Base-by-base conservation (phyloP, 1,284 basidiomycete species). In the Schizopora paradoxa region DNA sequence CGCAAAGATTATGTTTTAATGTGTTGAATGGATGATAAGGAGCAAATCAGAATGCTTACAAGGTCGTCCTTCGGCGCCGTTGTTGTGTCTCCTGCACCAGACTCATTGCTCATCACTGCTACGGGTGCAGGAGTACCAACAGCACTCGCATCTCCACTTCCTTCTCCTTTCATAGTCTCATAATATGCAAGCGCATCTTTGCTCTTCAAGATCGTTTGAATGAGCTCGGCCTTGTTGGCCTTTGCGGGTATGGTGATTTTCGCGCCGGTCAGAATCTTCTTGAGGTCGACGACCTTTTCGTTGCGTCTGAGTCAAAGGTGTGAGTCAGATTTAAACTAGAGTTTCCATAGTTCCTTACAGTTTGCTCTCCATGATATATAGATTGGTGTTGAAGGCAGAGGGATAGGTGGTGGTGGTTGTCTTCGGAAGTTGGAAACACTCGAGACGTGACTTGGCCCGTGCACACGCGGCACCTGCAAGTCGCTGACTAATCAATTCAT, bases 241-340 rank as follows among this genome's bases (percentile, higher is more conserved):
- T 77, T 82, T 55, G 73, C 66, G 1, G 74, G 70, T 35, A 70
- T 60, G 8, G 72, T 28, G 42, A 77, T 64, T 32, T 59, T 52
- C 23, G 79, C 81, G 38, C 69, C 69, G 41, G 69, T 43, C 55
- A 85, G 74, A 53, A 86, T 72, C 44, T 75, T 71, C 56, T 70
- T 80, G 61, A 86, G 77, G 52, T 86, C 83, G 27, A 73, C 71
- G 60, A 86, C 82, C 63, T 83, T 86, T n/a, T n/a, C n/a, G n/a
- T n/a, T n/a, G n/a, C n/a, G n/a, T n/a, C n/a, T n/a, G n/a, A n/a
- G n/a, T n/a, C n/a, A n/a, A n/a, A n/a, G n/a, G n/a, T n/a, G n/a
- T n/a, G n/a, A n/a, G n/a, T n/a, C n/a, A n/a, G n/a, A n/a, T n/a
- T n/a, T n/a, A n/a, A n/a, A n/a, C n/a, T n/a, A n/a, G n/a, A n/a